Base-by-base conservation (phyloP, 345 rosid species). In the Salix koriyanagi region DNA sequence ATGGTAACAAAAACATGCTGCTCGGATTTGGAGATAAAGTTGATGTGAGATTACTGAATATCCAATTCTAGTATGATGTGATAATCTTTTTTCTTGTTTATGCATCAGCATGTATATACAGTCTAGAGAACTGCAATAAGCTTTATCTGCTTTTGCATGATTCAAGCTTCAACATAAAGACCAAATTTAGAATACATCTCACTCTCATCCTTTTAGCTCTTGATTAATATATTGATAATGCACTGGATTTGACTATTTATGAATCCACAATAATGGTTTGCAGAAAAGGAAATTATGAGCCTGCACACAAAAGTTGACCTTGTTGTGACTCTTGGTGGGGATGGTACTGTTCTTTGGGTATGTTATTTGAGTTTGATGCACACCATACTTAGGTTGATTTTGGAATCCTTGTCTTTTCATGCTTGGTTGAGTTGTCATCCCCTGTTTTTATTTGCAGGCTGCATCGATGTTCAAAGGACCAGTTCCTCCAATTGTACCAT, bases 301-400 rank as follows among this genome's bases (percentile, higher is more conserved):
- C 89, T 96, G 76, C 98, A 94, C 84, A 79, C 90, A 46, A 88
- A 92, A 81, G 94, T 96, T 78, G 99, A 96, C 85, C 93, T 96
- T 76, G 94, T 96, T 52, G 89, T 92, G 71, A 94, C 99, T 76
- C 99, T 96, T 81, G 99, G 99, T 79, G 99, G 99, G n/a, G 99
- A 96, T 86, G 99, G 99, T 75, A 96, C 99, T 44, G 98, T 96
- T 67, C 93, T 96, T 58, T 96, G 99, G 98, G 99, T 96, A 90
- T 25, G 92, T 79, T 14, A 67, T 34, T 68, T 71, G 21, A 30
- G 44, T 71, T 76, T 69, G 66, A 75, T 54, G n/a, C 12, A 14
- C 15, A 23, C 6, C 13, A 30, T 13, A 77, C 46, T 65, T 61
- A 23, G 48, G 69, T 11, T 28, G 72, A 6, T 73, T 37, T 21